Conservation (phyloP, 768 basidiomycete genomes). For the Calocybe cyanea region DNA sequence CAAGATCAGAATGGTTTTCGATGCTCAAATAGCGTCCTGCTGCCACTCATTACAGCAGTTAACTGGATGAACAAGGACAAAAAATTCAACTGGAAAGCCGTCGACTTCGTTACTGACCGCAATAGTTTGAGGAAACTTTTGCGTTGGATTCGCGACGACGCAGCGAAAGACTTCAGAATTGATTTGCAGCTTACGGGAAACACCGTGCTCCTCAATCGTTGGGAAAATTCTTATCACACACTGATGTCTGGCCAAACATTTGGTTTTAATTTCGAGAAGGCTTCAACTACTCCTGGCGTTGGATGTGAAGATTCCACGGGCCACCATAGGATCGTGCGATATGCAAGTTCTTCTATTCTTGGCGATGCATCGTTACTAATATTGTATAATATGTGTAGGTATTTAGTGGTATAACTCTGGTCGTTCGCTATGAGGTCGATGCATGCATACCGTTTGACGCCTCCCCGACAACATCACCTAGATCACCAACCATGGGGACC, state of each 20-base stretch:
- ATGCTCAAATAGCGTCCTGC: slow-evolving; percentile 30
- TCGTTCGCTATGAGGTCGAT: slow-evolving; percentile 59
- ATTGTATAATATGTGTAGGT: slow-evolving; percentile 32
- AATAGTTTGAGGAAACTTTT: slow-evolving; percentile 63
- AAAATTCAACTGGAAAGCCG: slow-evolving; percentile 37
- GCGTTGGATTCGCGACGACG: slow-evolving; percentile 45
- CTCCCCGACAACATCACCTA: slow-evolving; percentile 17
- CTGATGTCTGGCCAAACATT: slow-evolving; percentile 37
- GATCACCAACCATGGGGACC: not conserved
- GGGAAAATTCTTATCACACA: slow-evolving; percentile 40
- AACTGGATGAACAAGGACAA: slow-evolving; percentile 36
- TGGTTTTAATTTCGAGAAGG: slow-evolving; percentile 61
- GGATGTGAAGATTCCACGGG: slow-evolving; percentile 50
- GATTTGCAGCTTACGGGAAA: slow-evolving; percentile 61
- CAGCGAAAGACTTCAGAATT: slow-evolving; percentile 56
- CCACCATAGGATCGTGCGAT: slow-evolving; percentile 61
- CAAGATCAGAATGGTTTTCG: slow-evolving; percentile 57
- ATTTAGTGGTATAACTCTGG: slow-evolving; percentile 51
- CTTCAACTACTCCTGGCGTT: slow-evolving; percentile 40
- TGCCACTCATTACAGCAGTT: slow-evolving; percentile 60
- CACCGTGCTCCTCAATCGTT: slow-evolving; percentile 62
- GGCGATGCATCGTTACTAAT: not conserved
- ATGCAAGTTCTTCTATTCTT: slow-evolving; percentile 39
- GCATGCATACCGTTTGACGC: slow-evolving; percentile 30
- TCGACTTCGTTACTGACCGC: slow-evolving; percentile 58